Base-by-base conservation (phyloP, 2,329 filamentous ascomycete species). In the Neoascochyta sp. region DNA sequence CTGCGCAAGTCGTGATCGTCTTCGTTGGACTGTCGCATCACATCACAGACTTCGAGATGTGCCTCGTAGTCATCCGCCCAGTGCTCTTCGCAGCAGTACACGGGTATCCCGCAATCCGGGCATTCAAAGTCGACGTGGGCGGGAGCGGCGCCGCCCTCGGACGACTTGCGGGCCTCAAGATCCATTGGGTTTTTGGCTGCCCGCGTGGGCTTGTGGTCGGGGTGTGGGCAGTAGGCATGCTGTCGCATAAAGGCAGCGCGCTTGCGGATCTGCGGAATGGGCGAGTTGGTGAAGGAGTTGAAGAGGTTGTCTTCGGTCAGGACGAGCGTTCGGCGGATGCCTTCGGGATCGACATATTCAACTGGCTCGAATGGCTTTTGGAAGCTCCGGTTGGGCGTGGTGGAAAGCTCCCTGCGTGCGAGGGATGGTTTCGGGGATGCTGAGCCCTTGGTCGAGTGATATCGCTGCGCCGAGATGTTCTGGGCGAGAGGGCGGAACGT, bases 31-130 rank as follows among this genome's bases (percentile, higher is more conserved):
- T 96, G 83, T 45, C 83, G 75, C 34, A 98, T 69, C 0, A 85
- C 85, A 54, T 98, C 90, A 63, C 92, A 98, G 19, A 98, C 81
- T 57, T 95, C 78, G 39, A 98, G 64, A 63, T 98, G 92, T 11
- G 81, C 76, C 64, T 96, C 90, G 56, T 95, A 98, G 62, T 96
- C 87, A 50, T 93, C 87, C 59, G 85, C 87, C 85, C 90, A 96
- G 62, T 98, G 92, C 48, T 87, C 83, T 64, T 95, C 85, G 49
- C 80, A 90, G 68, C 92, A 98, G 60, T 92, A 94, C 5, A 95
- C 81, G 0, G 93, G 89, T 22, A 96, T 77, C 9, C 92, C 92
- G 52, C 92, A 98, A 62, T 98, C 90, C 1, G 92, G 89, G 53
- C 92, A 98, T 63, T 96, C 92, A 56, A 94, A 95, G 47, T 84